These are phyloP conservation scores for Xerocomus nothofagi DNA, from an alignment of 1,284 basidiomycete genomes.

Conservation along the genomic window DNA sequence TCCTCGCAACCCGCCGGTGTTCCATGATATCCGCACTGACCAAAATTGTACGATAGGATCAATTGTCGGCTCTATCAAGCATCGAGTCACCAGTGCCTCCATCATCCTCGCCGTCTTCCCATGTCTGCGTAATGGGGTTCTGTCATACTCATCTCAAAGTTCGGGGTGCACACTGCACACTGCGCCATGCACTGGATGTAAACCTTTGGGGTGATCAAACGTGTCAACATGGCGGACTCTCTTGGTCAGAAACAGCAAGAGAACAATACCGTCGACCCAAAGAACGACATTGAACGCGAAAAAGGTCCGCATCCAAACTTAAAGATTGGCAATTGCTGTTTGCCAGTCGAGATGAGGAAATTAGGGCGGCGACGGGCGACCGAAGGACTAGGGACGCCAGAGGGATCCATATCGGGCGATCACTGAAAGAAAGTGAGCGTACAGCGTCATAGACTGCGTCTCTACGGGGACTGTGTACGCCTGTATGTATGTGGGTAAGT, in stretches of 20 bases:
- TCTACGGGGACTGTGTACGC: constrained; percentile 6
- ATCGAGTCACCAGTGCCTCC: background rate
- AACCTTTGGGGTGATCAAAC: constrained; percentile 5
- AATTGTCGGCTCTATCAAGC: background rate
- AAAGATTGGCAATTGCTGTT: constrained; percentile 10
- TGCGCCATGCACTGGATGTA: background rate
- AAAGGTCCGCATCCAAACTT: constrained; percentile 5
- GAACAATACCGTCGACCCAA: constrained; percentile 12
- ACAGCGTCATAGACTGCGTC: too few species aligned
- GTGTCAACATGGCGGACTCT: constrained; percentile 1
- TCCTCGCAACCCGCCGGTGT: background rate
- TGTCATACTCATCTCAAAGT: background rate
- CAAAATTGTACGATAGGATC: constrained; percentile 1
- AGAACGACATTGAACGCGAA: background rate
- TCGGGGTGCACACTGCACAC: background rate
- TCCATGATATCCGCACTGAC: background rate
- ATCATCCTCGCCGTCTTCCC: background rate
- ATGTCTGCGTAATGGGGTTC: background rate
- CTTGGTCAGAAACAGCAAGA: background rate
- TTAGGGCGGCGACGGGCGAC: background rate
- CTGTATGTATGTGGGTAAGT: constrained; percentile 8
- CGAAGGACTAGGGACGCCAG: background rate
- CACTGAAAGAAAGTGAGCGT: constrained; percentile 7
- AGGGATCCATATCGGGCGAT: constrained; percentile 21
- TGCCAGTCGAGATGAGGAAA: background rate